phyloP scores from a whole-genome alignment of 768 basidiomycete species.

The Mycena rosella region DNA sequence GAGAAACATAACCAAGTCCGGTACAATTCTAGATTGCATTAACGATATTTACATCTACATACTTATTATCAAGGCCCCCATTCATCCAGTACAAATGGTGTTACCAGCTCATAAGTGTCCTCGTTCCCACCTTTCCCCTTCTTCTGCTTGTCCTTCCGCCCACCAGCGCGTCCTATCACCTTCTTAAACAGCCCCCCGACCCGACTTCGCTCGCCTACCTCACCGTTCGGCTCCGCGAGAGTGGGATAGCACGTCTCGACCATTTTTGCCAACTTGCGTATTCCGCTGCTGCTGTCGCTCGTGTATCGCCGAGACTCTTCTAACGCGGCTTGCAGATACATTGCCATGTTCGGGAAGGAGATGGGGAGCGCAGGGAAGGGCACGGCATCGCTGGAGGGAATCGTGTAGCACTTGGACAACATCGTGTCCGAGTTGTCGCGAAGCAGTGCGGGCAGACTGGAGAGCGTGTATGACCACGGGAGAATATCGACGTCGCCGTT shows the following conservation, averaged over 20 bases:
- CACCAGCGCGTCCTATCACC: slow-evolving; percentile 70
- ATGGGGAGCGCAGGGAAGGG: slow-evolving; percentile 83
- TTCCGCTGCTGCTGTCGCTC: slow-evolving; percentile 69
- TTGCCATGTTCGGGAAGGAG: slow-evolving; percentile 78
- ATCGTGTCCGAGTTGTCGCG: slow-evolving; percentile 73
- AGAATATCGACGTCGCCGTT: slow-evolving; percentile 73
- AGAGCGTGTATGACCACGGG: slow-evolving; percentile 79
- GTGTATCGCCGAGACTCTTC: slow-evolving; percentile 74
- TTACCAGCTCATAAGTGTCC: slow-evolving; percentile 85
- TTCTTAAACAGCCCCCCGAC: slow-evolving; percentile 71
- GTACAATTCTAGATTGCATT: slow-evolving; percentile 10
- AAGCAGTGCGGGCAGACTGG: slow-evolving; percentile 70
- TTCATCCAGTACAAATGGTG: slow-evolving; percentile 84
- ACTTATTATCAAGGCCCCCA: slow-evolving; percentile 56
- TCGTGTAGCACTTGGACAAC: slow-evolving; percentile 77
- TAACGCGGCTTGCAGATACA: slow-evolving; percentile 79
- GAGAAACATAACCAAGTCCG: background rate
- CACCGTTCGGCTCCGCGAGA: slow-evolving; percentile 42
- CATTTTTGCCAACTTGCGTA: slow-evolving; percentile 78
- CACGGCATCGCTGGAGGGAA: slow-evolving; percentile 69
- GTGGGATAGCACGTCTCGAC: slow-evolving; percentile 76
- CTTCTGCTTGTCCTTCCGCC: slow-evolving; percentile 51
- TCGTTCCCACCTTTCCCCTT: slow-evolving; percentile 71
- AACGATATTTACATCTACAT: slow-evolving; percentile 17
- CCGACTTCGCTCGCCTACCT: slow-evolving; percentile 55